Evolutionary conservation across 2,329 filamentous ascomycete genomes (phyloP).

Genomic region (Blastomyces parvus): DNA sequence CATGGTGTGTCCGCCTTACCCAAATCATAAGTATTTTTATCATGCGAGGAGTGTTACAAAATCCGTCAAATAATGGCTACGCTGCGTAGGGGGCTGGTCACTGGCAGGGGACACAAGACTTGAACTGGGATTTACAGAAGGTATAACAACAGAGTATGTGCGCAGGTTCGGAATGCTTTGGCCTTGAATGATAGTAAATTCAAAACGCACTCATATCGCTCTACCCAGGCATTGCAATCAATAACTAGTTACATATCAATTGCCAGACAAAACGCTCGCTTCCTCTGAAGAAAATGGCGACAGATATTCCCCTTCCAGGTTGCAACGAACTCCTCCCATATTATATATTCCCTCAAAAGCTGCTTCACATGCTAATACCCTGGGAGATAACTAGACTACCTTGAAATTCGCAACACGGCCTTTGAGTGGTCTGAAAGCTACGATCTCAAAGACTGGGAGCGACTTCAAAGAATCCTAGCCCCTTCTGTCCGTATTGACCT

Average conservation of each 20-base stretch:
- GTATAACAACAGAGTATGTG: background rate
- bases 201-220: background rate
- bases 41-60: no score
- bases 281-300: constrained; percentile 6
- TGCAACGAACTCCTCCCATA: constrained; percentile 7
- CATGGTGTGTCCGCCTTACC: no score
- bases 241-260: background rate
- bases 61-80: no score
- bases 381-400: constrained; percentile 22
- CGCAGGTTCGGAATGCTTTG: background rate
- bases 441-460: constrained; percentile 36
- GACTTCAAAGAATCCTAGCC: constrained; percentile 35
- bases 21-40: no score
- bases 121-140: background rate
- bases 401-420: constrained; percentile 26
- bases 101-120: background rate
- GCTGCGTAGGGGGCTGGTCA: no score
- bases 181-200: background rate
- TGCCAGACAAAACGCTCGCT: constrained; percentile 5
- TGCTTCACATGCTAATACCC: constrained; percentile 1
- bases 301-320: constrained; percentile 6
- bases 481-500: constrained; percentile 30
- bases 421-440: constrained; percentile 41
- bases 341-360: constrained; percentile 1
- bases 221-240: background rate